phyloP scores from a whole-genome alignment of 805 yeast species.

The Ogataea trehaloabstinens region DNA sequence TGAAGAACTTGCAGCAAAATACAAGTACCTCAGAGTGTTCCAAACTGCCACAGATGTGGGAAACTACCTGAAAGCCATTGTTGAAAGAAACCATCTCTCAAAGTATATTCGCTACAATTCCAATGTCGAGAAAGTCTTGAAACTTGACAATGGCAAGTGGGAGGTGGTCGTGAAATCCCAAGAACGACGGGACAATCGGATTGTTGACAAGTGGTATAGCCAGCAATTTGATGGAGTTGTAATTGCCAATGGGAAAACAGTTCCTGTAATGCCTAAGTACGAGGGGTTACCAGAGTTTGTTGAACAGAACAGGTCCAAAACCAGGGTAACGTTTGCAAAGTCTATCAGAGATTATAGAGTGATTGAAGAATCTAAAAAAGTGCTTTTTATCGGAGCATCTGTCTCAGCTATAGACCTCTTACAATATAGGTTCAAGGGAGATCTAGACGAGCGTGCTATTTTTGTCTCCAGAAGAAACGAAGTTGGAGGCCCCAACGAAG shows the following conservation, averaged over 20 bases:
- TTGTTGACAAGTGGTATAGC: conserved; percentile 37
- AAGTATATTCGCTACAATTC: conserved; percentile 42
- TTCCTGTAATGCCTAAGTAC: background rate
- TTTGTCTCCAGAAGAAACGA: conserved; percentile 1
- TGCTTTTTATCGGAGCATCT: background rate
- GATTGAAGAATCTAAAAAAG: background rate
- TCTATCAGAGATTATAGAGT: background rate
- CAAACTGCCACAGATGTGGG: conserved; percentile 60
- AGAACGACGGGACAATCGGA: conserved; percentile 4
- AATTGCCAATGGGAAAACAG: conserved; percentile 33
- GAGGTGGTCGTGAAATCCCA: conserved; percentile 22
- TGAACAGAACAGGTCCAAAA: background rate
- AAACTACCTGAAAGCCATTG: conserved; percentile 53
- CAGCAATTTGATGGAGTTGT: conserved; percentile 43
- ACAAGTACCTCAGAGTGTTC: conserved; percentile 31
- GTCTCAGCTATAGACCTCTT: conserved; percentile 1
- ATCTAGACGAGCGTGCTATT: background rate
- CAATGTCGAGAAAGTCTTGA: conserved; percentile 37
- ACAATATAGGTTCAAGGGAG: conserved; percentile 1
- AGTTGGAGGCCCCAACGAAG: background rate
- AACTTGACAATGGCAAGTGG: conserved; percentile 38
- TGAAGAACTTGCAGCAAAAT: conserved; percentile 36
- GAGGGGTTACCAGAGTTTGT: background rate
- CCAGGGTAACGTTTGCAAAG: conserved; percentile 1
- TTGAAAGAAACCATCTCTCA: conserved; percentile 34